Evolutionary conservation across 129 eudicot genomes (phyloP).

Genomic region (Pulicaria dysenterica): DNA sequence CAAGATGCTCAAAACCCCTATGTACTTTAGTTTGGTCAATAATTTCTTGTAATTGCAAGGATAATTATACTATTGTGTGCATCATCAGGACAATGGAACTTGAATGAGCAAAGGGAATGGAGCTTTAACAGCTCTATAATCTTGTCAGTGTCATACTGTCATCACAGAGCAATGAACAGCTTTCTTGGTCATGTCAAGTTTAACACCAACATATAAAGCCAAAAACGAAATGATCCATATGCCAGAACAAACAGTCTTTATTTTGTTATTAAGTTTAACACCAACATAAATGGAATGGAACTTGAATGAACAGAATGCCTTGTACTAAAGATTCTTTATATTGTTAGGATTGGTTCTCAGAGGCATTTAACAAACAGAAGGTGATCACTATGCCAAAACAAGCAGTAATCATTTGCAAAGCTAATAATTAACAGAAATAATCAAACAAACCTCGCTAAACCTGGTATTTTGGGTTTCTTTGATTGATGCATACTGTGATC

Average conservation of each 20-base stretch:
- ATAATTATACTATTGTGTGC: neutral
- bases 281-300: too few species aligned
- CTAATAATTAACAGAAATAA: neutral
- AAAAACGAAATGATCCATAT: neutral
- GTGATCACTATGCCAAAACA: constrained; percentile 13
- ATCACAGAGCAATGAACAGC: neutral
- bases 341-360: constrained; percentile 2
- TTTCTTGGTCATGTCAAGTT: neutral
- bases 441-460: constrained; percentile 54
- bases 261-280: too few species aligned
- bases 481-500: constrained; percentile 40
- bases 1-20: constrained; percentile 12
- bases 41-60: neutral
- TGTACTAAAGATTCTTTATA: neutral
- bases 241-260: too few species aligned
- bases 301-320: too few species aligned
- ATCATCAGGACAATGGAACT: neutral
- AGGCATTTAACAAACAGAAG: constrained; percentile 33
- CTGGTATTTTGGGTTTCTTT: constrained; percentile 55
- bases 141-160: neutral
- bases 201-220: neutral
- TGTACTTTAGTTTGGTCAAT: constrained; percentile 3
- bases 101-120: neutral
- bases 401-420: neutral
- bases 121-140: neutral